Evolutionary conservation across 257 asterid species (phyloP), one percentile per base, ranked within the genome.

Genomic region (Leonotis leonurus): DNA sequence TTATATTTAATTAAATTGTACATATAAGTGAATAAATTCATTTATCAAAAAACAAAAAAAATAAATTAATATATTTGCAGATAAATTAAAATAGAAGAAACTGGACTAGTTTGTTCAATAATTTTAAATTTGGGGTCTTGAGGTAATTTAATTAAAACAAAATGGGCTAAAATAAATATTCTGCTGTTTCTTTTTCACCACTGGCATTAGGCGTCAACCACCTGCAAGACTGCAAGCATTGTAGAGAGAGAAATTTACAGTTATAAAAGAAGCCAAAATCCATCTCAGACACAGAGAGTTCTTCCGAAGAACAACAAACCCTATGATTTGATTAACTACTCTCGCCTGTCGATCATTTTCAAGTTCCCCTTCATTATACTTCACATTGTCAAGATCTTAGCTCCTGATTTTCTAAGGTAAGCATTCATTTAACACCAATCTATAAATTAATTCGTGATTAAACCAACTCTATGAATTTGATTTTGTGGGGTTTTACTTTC

Each of bases 371-470:
- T 69, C 56, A 17, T 39, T 53, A 27, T 24, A 26, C 25, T 58
- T 78, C 80, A 72, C 84, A 77, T 76, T 79, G 77, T 70, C 69
- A 57, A 73, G 82, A 76, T 81, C 84, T 55, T 69, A 50, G 24
- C 56, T 73, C 67, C 60, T 57, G 51, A 50, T 70, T 37, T 30
- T 70, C 65, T 60, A 66, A 81, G 89, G 94, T 77, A 45, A 59
- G 72, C 67, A 16, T 72, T 67, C 68, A 36, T 55, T 58, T 51
- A 46, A 55, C 68, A 68, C 56, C 4, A 55, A 51, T 73, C 66
- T 62, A 25, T 37, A 40, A 25, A 26, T 36, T 48, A n/a, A 35
- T 64, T 22, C 52, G 25, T 57, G 63, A 30, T 61, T 62, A 17
- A 29, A n/a, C 30, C 24, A 40, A 16, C 49, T 29, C 49, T 44